phyloP scores from a whole-genome alignment of 306 rosid genomes.

The Cucumis melo region DNA sequence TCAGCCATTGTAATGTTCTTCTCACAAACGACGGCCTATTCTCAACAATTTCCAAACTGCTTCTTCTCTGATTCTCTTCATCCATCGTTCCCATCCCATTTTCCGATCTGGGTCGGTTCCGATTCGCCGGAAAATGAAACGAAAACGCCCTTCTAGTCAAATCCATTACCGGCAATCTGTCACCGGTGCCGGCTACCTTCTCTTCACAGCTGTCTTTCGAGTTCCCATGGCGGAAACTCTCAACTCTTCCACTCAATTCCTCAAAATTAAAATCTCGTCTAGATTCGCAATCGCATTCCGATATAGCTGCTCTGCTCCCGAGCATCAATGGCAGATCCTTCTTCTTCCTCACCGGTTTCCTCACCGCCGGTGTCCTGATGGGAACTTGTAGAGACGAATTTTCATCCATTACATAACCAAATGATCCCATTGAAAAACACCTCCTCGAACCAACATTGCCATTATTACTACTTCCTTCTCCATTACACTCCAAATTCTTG shows the following conservation, averaged over 20 bases:
- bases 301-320: slow-evolving; percentile 57
- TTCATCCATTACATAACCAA: slow-evolving; percentile 84
- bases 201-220: slow-evolving; percentile 27
- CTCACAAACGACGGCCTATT: slow-evolving; percentile 77
- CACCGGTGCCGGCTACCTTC: background rate
- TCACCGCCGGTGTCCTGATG: slow-evolving; percentile 36
- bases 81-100: slow-evolving; percentile 23
- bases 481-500: slow-evolving; percentile 42
- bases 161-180: background rate
- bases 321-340: slow-evolving; percentile 35
- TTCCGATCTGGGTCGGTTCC: slow-evolving; percentile 33
- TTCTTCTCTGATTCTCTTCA: slow-evolving; percentile 49
- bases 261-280: slow-evolving; percentile 59
- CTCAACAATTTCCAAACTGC: slow-evolving; percentile 63
- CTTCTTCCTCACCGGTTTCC: slow-evolving; percentile 37
- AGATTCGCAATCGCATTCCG: slow-evolving; percentile 78
- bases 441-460: slow-evolving; percentile 52
- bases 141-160: slow-evolving; percentile 63
- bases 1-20: slow-evolving; percentile 76
- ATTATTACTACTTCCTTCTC: slow-evolving; percentile 28
- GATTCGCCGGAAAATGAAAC: slow-evolving; percentile 40
- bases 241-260: slow-evolving; percentile 14
- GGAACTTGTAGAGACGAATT: slow-evolving; percentile 58
- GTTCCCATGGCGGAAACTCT: background rate
- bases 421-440: slow-evolving; percentile 94